A percentile compares a stretch with the other conserved stretches of the same genome.
Conservation (phyloP, 1,139 yeast genomes). For the Candida sp. region DNA sequence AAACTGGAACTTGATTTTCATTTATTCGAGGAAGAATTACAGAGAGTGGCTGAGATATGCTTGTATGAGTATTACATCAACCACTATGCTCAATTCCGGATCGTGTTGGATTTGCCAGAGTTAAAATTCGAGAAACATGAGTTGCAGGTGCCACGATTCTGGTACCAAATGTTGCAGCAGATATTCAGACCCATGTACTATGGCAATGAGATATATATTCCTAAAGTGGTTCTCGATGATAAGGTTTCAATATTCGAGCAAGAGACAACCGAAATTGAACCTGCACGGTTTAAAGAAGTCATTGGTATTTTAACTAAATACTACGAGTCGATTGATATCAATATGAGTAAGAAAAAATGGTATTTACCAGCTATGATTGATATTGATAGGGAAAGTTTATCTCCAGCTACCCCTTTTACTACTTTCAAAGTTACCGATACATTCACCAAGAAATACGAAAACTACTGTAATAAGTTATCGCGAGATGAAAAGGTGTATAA, state of each 20-base stretch:
- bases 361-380: background rate
- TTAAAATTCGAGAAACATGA: background rate
- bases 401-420: slow-evolving; percentile 2
- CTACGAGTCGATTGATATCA: background rate
- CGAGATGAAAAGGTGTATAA: background rate
- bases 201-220: slow-evolving; percentile 1
- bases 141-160: background rate
- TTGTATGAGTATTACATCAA: background rate
- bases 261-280: background rate
- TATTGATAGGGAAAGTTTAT: background rate
- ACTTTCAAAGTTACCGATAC: background rate
- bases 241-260: background rate
- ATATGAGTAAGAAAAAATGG: background rate
- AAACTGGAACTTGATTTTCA: background rate
- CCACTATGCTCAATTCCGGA: background rate
- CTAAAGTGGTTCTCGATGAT: background rate
- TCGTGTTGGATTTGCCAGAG: background rate
- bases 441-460: background rate
- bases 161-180: slow-evolving; percentile 2
- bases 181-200: slow-evolving; percentile 1
- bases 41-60: background rate
- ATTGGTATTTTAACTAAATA: background rate
- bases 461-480: background rate
- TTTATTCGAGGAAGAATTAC: background rate
- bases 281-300: background rate